Percentiles rank a stretch among this genome's conserved stretches.
Evolutionary conservation across 345 rosid species (phyloP).

Genomic region (Linum lewisii): DNA sequence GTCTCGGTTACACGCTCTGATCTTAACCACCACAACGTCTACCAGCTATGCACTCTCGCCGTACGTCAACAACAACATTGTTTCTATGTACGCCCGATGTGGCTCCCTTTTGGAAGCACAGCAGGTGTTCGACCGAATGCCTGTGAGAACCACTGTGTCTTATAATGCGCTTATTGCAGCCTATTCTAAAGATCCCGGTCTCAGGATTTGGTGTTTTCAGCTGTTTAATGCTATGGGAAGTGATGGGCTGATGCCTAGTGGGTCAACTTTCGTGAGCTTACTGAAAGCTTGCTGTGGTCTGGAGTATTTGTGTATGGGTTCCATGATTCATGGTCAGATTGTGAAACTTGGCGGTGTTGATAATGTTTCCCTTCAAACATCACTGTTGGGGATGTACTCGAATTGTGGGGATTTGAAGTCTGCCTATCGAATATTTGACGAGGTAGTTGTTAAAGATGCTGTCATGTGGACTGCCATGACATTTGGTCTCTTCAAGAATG

Average conservation of each 20-base stretch:
- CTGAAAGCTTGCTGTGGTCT: conserved; percentile 46
- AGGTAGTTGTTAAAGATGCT: conserved; percentile 41
- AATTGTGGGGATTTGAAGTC: conserved; percentile 57
- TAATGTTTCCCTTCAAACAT: conserved; percentile 55
- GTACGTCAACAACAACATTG: conserved; percentile 46
- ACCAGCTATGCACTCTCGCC: conserved; percentile 28
- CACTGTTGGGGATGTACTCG: conserved; percentile 66
- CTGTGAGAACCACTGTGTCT: conserved; percentile 45
- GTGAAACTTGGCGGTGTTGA: conserved; percentile 37
- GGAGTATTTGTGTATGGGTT: conserved; percentile 43
- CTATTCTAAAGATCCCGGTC: conserved; percentile 36
- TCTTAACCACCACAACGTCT: conserved; percentile 30
- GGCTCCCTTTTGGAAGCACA: conserved; percentile 32
- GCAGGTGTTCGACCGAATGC: conserved; percentile 65
- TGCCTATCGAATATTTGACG: conserved; percentile 36
- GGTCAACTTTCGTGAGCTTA: conserved; percentile 59
- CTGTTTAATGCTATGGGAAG: conserved; percentile 30
- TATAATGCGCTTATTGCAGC: conserved; percentile 63
- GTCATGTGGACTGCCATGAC: conserved; percentile 76
- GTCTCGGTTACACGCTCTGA: conserved; percentile 57
- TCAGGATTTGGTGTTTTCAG: conserved; percentile 24
- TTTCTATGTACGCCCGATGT: conserved; percentile 61
- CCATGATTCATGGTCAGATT: conserved; percentile 39
- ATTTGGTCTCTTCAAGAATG: conserved; percentile 58
- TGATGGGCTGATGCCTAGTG: conserved; percentile 48